Percentiles rank a stretch among this genome's conserved stretches.
Conservation (phyloP, 2,329 filamentous ascomycete species). For the Aspergillus awamori region DNA sequence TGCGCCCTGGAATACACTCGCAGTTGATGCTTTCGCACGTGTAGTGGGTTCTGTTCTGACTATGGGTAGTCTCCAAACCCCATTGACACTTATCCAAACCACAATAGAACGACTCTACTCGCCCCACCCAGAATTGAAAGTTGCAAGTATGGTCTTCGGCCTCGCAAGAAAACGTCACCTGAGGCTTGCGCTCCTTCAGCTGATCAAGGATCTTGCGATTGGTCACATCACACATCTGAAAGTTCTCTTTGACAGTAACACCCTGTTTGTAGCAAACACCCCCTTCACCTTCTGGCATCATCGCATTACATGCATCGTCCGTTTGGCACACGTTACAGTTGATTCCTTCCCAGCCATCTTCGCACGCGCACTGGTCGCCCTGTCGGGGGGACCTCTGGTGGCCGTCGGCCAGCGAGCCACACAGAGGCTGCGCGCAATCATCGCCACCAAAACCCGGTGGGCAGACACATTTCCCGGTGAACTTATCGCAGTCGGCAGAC, state of each 20-base stretch:
- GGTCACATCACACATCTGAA: conserved; percentile 96
- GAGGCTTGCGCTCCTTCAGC: conserved; percentile 79
- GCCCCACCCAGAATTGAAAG: conserved; percentile 98
- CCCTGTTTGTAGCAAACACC: conserved; percentile 93
- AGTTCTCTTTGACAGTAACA: conserved; percentile 89
- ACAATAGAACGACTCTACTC: conserved; percentile 95
- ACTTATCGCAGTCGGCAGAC: conserved; percentile 84
- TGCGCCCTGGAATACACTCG: conserved; percentile 83
- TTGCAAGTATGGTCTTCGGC: conserved; percentile 76
- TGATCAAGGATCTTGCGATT: conserved; percentile 91
- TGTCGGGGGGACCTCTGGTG: conserved; percentile 74
- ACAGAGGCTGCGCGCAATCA: conserved; percentile 89
- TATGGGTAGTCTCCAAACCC: conserved; percentile 66
- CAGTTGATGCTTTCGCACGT: conserved; percentile 83
- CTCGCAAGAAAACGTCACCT: conserved; percentile 93
- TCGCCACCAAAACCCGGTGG: conserved; percentile 91
- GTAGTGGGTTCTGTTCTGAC: conserved; percentile 81
- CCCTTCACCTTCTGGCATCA: conserved; percentile 80
- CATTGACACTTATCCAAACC: conserved; percentile 80
- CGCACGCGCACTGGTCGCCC: conserved; percentile 75
- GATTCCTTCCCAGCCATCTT: conserved; percentile 92
- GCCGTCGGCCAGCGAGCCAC: conserved; percentile 82
- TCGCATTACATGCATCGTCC: conserved; percentile 78
- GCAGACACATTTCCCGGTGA: conserved; percentile 89
- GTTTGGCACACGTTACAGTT: conserved; percentile 96